Evolutionary conservation across 2,329 filamentous ascomycete species (phyloP), one percentile per base, ranked within the genome.

Genomic region (Didymella pomorum): DNA sequence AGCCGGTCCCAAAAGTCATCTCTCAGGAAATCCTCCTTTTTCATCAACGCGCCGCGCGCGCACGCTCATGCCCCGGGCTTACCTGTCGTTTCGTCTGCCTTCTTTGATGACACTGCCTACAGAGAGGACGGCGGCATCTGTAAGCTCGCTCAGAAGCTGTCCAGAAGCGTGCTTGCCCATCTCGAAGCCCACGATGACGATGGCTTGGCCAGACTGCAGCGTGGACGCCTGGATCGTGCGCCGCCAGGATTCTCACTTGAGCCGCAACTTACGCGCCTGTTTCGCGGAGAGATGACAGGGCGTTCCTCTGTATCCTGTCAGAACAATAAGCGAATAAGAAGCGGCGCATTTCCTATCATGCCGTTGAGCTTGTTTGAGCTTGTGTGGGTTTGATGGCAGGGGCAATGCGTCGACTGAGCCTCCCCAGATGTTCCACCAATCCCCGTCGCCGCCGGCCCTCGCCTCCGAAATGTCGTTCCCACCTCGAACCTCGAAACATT

Each of bases 371-470:
- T 54, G 56, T 51, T 53, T 52, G 45, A 56, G 49, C 26, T 35
- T 56, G 56, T 51, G 41, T 56, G 56, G 35, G 21, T 47, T 59
- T 59, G 33, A 62, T 56, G 25, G 49, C 41, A 56, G 31, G 49
- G 52, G 49, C 39, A 54, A 59, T 62, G 60, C 52, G 23, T 21
- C 14, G 45, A 9, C 45, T n/a, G 25, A 44, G 43, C 43, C 43
- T 48, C 29, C 14, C 6, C 16, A 43, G 33, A 59, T 44, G 10
- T 62, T 62, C 60, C 60, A 56, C 60, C 60, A 62, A 59, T 62
- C 29, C 18, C 20, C 37, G 28, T 54, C 35, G 45, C 33, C 42
- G 26, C 33, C 21, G 20, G 49, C 25, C 18, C 33, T 46, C 33
- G 45, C 53, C 31, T 61, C 53, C 49, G 41, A 26, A 41, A 11